Evolutionary conservation across 1,284 basidiomycete genomes (phyloP).

Genomic region (Fomitiporia mediterranea): DNA sequence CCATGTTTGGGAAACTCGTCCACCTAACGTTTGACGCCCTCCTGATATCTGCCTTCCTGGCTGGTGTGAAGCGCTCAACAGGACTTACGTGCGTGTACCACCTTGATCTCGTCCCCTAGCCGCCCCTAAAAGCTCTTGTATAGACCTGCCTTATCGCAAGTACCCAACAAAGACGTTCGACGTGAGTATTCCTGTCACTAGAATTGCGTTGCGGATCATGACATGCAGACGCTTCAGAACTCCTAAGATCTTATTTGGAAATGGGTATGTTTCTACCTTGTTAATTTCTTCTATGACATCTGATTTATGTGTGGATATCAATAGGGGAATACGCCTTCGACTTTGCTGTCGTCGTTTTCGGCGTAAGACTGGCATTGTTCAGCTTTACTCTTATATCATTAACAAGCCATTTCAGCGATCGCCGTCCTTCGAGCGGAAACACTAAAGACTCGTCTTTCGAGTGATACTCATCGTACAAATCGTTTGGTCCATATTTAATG

Average conservation of each 20-base stretch:
- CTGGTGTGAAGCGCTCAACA: conserved; percentile 74
- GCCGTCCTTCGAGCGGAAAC: conserved; percentile 61
- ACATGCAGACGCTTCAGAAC: conserved; percentile 39
- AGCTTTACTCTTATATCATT: conserved; percentile 13
- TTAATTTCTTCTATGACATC: background rate
- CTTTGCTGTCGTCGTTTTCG: conserved; percentile 74
- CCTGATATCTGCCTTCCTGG: conserved; percentile 72
- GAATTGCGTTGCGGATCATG: conserved; percentile 6
- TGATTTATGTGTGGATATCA: background rate
- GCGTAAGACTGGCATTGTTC: conserved; percentile 44
- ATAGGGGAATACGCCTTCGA: conserved; percentile 80
- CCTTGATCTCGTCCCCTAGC: too few species aligned
- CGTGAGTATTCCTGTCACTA: conserved; percentile 46
- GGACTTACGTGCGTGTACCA: conserved; percentile 64
- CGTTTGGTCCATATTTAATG: background rate
- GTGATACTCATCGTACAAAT: background rate
- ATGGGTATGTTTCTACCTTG: conserved; percentile 42
- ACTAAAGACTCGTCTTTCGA: conserved; percentile 23
- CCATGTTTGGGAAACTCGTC: conserved; percentile 60
- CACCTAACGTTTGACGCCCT: conserved; percentile 74
- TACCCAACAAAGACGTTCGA: conserved; percentile 79
- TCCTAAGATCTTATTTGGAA: conserved; percentile 72
- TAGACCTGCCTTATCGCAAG: conserved; percentile 63
- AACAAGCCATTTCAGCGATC: conserved; percentile 49
- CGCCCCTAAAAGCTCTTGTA: too few species aligned